Percentiles rank a stretch among this genome's conserved stretches.
Conservation (phyloP, 768 basidiomycete species). For the Hygrophorus pudorinus region DNA sequence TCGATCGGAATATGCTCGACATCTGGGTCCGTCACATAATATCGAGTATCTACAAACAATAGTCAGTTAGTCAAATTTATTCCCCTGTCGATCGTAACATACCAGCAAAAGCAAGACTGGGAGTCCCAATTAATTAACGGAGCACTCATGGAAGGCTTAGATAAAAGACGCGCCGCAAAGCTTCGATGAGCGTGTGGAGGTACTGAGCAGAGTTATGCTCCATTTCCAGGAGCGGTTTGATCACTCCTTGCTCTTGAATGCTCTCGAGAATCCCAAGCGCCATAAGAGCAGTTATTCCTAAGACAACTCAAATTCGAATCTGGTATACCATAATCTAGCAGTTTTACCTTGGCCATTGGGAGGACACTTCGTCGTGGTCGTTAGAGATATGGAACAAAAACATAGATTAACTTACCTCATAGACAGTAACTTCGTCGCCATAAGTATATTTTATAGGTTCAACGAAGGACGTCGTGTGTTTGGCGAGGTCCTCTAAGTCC, state of each 20-base stretch:
- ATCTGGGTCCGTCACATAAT: constrained; percentile 90
- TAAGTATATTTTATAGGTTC: constrained; percentile 91
- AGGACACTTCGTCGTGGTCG: constrained; percentile 56
- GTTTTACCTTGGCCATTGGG: constrained; percentile 85
- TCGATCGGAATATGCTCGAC: constrained; percentile 68
- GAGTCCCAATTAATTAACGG: constrained; percentile 3
- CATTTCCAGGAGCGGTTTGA: constrained; percentile 61
- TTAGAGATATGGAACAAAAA: constrained; percentile 1
- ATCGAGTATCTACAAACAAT: constrained; percentile 56
- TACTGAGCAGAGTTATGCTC: constrained; percentile 90
- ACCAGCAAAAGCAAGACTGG: constrained; percentile 69
- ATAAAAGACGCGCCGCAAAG: constrained; percentile 48
- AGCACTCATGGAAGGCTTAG: background rate
- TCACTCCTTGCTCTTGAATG: constrained; percentile 65
- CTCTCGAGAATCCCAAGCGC: constrained; percentile 89
- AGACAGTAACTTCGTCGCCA: constrained; percentile 74
- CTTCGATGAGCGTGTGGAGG: constrained; percentile 79
- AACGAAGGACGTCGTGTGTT: constrained; percentile 68
- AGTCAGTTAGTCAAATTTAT: background rate
- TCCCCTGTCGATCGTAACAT: constrained; percentile 9
- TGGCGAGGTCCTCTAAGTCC: constrained; percentile 88
- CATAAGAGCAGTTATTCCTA: constrained; percentile 83
- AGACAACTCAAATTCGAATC: background rate
- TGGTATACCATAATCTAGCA: background rate
- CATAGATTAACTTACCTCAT: constrained; percentile 53